A percentile compares a stretch with the other conserved stretches of the same genome.
These are phyloP conservation scores for Erodium maritimum DNA, from an alignment of 345 rosid genomes.

Conservation along the genomic window DNA sequence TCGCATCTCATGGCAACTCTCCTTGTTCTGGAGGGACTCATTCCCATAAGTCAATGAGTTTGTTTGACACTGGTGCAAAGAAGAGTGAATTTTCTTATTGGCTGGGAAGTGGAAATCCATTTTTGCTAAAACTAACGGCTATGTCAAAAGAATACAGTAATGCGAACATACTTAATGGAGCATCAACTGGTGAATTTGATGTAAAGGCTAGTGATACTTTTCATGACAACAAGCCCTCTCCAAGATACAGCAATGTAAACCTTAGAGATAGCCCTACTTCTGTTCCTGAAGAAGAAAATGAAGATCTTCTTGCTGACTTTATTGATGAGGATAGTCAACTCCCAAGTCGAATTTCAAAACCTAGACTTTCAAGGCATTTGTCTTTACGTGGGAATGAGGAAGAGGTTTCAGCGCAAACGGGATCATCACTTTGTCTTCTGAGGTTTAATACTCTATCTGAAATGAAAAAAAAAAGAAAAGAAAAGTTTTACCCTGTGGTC, in stretches of 20 bases:
- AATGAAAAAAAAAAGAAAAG: neutral
- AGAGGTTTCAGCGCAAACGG: conserved; percentile 73
- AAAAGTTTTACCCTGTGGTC: neutral
- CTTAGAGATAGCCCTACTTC: conserved; percentile 37
- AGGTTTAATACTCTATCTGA: conserved; percentile 34
- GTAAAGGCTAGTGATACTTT: conserved; percentile 19
- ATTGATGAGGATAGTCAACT: conserved; percentile 99
- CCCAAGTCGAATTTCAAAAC: conserved; percentile 74
- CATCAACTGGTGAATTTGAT: conserved; percentile 32
- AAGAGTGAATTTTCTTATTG: conserved; percentile 73
- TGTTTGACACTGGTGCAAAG: conserved; percentile 25
- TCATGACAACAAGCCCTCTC: conserved; percentile 30
- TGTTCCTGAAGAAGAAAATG: conserved; percentile 77
- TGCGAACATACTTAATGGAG: conserved; percentile 34
- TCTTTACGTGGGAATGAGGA: conserved; percentile 37
- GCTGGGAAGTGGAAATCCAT: conserved; percentile 76
- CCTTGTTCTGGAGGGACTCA: conserved; percentile 34
- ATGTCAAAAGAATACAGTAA: conserved; percentile 34
- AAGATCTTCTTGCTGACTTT: conserved; percentile 92
- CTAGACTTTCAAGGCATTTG: conserved; percentile 22
- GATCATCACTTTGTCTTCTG: conserved; percentile 89
- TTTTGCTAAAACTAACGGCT: conserved; percentile 42
- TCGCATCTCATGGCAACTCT: conserved; percentile 21
- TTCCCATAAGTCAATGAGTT: conserved; percentile 31
- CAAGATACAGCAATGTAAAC: conserved; percentile 21